Conservation (phyloP, 2,329 filamentous ascomycete species). For the Fusarium fracticaudum region DNA sequence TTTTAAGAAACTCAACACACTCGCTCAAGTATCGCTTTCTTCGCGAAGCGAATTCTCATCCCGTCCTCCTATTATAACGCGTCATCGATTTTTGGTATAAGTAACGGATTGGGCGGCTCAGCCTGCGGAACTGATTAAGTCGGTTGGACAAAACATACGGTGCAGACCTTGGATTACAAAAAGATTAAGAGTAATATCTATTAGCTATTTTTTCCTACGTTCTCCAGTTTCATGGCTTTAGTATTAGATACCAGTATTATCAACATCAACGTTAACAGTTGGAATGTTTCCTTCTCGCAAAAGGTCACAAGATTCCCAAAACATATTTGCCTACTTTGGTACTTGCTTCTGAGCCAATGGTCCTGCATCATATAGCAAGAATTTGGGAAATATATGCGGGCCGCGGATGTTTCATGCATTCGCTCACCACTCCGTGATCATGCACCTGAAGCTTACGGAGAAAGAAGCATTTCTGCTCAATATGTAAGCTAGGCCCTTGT, state of each 20-base stretch:
- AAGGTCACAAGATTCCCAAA: not conserved
- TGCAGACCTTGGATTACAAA: conserved; percentile 1
- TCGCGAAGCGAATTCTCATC: not conserved
- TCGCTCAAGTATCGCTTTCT: conserved; percentile 10
- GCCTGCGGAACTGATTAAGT: not conserved
- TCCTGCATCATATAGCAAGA: not conserved
- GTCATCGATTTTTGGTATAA: conserved; percentile 8
- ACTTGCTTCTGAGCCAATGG: not conserved
- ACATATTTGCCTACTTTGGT: not conserved
- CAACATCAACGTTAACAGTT: not conserved
- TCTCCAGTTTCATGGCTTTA: not conserved
- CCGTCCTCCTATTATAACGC: not conserved
- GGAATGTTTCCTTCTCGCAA: not conserved
- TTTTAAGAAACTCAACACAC: not conserved
- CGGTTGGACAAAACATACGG: conserved; percentile 2
- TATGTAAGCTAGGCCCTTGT: conserved; percentile 2
- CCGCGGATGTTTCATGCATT: conserved; percentile 4
- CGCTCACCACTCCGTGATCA: conserved; percentile 13
- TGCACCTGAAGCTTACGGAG: not conserved
- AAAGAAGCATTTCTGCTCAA: not conserved
- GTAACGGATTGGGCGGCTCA: conserved; percentile 1
- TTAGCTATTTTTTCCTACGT: conserved; percentile 9
- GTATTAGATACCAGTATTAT: conserved; percentile 7
- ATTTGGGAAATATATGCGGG: not conserved
- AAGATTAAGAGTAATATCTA: conserved; percentile 28